Evolutionary conservation across 192 early-diverging fungal species (phyloP).

Genomic region (Diversispora eburnea): DNA sequence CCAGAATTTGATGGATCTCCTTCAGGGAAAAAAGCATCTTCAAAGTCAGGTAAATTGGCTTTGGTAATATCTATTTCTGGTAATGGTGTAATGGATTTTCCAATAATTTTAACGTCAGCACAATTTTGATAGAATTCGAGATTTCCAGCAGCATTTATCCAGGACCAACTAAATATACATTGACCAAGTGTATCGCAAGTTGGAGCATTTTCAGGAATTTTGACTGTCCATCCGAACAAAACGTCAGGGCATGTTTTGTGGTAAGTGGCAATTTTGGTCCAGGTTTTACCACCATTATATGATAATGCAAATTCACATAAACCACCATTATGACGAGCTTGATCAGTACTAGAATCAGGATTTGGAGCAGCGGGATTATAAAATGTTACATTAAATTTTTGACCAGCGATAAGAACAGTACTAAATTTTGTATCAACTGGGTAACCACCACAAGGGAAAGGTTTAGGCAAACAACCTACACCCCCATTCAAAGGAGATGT

Average conservation of each 20-base stretch:
- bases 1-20: constrained; percentile 15
- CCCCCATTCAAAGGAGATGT: constrained; percentile 21
- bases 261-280: constrained; percentile 42
- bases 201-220: constrained; percentile 39
- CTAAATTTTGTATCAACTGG: constrained; percentile 32
- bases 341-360: constrained; percentile 27
- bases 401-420: constrained; percentile 47
- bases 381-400: constrained; percentile 46
- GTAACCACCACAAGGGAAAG: constrained; percentile 42
- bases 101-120: constrained; percentile 63
- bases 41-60: constrained; percentile 19
- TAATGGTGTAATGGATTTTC: constrained; percentile 26
- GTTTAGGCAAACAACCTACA: constrained; percentile 12
- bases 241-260: constrained; percentile 43
- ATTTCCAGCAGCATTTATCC: constrained; percentile 69
- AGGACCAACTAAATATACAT: constrained; percentile 55
- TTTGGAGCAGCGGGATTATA: constrained; percentile 29
- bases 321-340: constrained; percentile 60
- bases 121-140: constrained; percentile 76
- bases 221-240: constrained; percentile 41
- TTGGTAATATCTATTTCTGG: constrained; percentile 22
- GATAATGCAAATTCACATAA: constrained; percentile 68
- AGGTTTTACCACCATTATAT: constrained; percentile 60
- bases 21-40: neutral
- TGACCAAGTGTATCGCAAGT: constrained; percentile 33